Conservation (phyloP, 2,329 filamentous ascomycete genomes). For the Falciphora oryzae region DNA sequence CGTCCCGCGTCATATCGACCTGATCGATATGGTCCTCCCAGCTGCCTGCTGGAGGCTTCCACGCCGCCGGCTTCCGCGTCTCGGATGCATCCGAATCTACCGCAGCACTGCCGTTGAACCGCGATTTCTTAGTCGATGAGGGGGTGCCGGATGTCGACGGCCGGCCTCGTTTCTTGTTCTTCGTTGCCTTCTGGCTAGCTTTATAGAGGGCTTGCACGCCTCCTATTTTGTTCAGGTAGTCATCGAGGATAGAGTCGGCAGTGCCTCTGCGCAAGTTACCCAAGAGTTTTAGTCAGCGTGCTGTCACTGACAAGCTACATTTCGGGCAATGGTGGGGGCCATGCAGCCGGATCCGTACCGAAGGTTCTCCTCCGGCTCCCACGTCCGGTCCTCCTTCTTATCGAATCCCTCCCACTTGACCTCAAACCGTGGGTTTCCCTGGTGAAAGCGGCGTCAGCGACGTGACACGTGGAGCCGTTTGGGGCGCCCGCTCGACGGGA, state of each 20-base stretch:
- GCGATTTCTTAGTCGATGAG: conserved; percentile 36
- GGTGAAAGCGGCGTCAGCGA: conserved; percentile 7
- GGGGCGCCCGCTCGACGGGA: conserved; percentile 17
- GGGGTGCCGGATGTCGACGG: conserved; percentile 31
- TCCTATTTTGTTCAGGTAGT: conserved; percentile 59
- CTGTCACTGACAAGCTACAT: background rate
- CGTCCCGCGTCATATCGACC: conserved; percentile 69
- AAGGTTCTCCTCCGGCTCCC: conserved; percentile 73
- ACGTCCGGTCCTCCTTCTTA: conserved; percentile 63
- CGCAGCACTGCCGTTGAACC: conserved; percentile 45
- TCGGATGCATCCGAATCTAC: conserved; percentile 41
- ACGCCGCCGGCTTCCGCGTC: conserved; percentile 37
- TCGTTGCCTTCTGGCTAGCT: conserved; percentile 42
- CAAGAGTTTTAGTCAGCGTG: conserved; percentile 6
- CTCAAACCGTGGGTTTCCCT: conserved; percentile 54
- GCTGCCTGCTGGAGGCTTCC: conserved; percentile 64
- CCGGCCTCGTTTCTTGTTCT: conserved; percentile 54
- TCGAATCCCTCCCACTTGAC: conserved; percentile 82
- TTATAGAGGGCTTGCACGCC: conserved; percentile 53
- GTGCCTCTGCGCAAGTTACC: conserved; percentile 38
- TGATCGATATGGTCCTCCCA: conserved; percentile 70
- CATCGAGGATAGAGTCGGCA: conserved; percentile 53
- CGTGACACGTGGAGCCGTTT: background rate
- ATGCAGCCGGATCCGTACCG: conserved; percentile 31
- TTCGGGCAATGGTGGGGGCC: background rate